Conservation (phyloP, 2,329 filamentous ascomycete species). For the Xylaria sp. region DNA sequence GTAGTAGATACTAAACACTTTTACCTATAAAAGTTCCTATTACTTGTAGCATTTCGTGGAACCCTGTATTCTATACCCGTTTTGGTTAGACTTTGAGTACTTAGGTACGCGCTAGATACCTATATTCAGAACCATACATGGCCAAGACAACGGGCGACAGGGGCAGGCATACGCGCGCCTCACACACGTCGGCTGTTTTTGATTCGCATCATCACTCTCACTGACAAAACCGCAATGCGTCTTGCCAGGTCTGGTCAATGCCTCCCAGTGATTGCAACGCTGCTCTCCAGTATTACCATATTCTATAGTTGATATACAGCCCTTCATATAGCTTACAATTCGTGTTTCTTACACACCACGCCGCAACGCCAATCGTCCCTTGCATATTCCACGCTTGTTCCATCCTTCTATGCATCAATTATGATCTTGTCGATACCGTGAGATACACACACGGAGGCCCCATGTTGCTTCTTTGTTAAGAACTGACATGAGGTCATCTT, state of each 20-base stretch:
- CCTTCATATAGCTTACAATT: not conserved
- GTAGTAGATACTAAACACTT: not conserved
- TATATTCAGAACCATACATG: conserved; percentile 8
- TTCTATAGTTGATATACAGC: conserved; percentile 11
- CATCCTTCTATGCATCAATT: conserved; percentile 24
- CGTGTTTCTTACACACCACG: conserved; percentile 9
- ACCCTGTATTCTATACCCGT: conserved; percentile 3
- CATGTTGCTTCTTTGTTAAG: not conserved
- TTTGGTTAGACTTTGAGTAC: conserved; percentile 9
- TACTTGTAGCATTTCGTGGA: not conserved
- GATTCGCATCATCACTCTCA: conserved; percentile 4
- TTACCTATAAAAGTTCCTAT: not conserved
- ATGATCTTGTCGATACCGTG: not conserved
- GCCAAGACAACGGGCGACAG: conserved; percentile 10
- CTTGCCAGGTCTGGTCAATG: conserved; percentile 7
- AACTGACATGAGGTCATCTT: conserved; percentile 11
- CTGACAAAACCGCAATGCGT: conserved; percentile 14
- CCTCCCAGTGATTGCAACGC: not conserved
- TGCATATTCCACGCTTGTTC: conserved; percentile 33
- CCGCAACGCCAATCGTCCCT: conserved; percentile 18
- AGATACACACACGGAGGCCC: not conserved
- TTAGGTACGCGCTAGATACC: conserved; percentile 4
- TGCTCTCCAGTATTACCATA: not conserved
- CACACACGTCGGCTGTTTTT: conserved; percentile 25
- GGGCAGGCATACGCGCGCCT: conserved; percentile 30